Evolutionary conservation across 306 rosid genomes (phyloP), one percentile per base, ranked within the genome.

Genomic region (Carpinus viminea): DNA sequence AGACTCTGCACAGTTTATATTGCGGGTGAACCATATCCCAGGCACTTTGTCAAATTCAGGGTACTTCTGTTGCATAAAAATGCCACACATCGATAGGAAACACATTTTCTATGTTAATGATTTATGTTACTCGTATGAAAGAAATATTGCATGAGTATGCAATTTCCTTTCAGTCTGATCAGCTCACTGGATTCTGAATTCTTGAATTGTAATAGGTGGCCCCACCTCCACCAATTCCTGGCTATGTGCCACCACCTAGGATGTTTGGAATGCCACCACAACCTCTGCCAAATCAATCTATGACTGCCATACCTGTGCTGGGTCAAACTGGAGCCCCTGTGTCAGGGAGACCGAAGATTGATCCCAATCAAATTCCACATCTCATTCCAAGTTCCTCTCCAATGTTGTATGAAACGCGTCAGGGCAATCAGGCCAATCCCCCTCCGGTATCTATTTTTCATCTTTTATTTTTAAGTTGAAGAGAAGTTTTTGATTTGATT

Each of bases 311-410:
- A 70, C 90, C 97, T 80, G 86, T 89, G 12, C 86, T 89, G 66
- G 93, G 97, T 87, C 98, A 91, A 86, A 83, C 96, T 45, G 99
- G 96, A 87, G 91, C 93, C 74, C 95, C 98, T 24, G 77, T 89
- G 83, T 88, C 89, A 56, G 97, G 97, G 68, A 88, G 93, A 75
- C 89, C 99, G 45, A 95, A 90, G 85, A 93, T 95, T 65, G 99
- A 91, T 82, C 99, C 98, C 60, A 95, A 90, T 89, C 99, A 95
- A 87, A 93, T 95, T 87, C 99, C 99, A 68, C 80, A 93, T 85
- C 99, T 98, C 41, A 70, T 91, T 51, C 93, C 99, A 76, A 88
- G 93, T 77, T 90, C 96, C 31, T 84, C 99, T 6, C 88, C 92
- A 82, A 82, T 87, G 75, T 52, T 91, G 79, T 94, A 91, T 77